Conservation (phyloP, 305 asterid species). For the Solanum hybrid region DNA sequence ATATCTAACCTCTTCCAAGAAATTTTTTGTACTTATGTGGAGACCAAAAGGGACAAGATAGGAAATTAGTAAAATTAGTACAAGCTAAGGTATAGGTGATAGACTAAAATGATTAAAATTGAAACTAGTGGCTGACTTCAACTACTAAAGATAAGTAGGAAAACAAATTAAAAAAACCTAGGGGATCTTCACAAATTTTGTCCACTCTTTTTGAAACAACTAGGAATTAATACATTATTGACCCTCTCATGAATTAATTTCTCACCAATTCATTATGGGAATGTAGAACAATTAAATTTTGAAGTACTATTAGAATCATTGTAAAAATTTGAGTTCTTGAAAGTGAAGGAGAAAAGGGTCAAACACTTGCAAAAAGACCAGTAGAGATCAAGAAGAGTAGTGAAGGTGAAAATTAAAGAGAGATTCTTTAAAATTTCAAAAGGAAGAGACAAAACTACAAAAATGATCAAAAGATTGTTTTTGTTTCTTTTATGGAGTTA, state of each 20-base stretch:
- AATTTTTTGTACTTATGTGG: constrained; percentile 11
- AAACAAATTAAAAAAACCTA: not conserved
- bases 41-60: constrained; percentile 46
- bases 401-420: not conserved
- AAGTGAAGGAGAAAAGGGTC: not conserved
- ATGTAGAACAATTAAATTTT: not conserved
- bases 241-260: constrained; percentile 3
- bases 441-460: constrained; percentile 11
- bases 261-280: not conserved
- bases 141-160: not conserved
- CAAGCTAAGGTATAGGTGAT: not conserved
- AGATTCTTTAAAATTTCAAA: not conserved
- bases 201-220: constrained; percentile 32
- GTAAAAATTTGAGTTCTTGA: not conserved
- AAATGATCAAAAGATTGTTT: not conserved
- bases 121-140: constrained; percentile 5
- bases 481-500: not conserved
- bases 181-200: constrained; percentile 11
- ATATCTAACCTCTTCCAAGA: constrained; percentile 20
- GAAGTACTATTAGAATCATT: not conserved
- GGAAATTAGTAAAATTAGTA: not conserved
- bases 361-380: not conserved
- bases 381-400: not conserved
- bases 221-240: constrained; percentile 3
- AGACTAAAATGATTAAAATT: constrained; percentile 10